Conservation (phyloP, 2,329 filamentous ascomycete species). For the Fusarium marasasianum region DNA sequence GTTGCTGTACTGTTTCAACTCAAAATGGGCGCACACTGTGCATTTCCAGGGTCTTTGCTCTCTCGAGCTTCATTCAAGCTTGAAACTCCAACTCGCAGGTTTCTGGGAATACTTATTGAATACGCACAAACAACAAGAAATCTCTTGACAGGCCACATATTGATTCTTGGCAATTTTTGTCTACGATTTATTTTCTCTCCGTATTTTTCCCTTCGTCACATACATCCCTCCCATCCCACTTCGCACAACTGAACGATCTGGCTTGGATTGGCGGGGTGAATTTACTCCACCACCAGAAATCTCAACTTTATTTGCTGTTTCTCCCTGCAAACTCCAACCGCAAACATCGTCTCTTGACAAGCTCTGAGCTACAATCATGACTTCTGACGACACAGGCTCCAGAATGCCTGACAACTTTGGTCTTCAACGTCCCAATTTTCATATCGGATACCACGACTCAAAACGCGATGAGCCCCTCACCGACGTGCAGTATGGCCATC, state of each 20-base stretch:
- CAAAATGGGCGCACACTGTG: slow-evolving; percentile 29
- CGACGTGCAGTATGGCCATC: slow-evolving; percentile 70
- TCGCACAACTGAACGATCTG: slow-evolving; percentile 12
- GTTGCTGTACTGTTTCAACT: background rate
- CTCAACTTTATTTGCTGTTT: slow-evolving; percentile 29
- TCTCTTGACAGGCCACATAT: background rate
- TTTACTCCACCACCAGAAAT: slow-evolving; percentile 42
- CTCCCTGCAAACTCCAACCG: background rate
- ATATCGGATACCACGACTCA: slow-evolving; percentile 79
- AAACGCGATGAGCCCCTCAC: slow-evolving; percentile 67
- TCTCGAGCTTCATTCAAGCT: background rate
- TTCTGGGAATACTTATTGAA: background rate
- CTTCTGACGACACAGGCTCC: slow-evolving; percentile 33
- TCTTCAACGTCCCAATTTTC: slow-evolving; percentile 61
- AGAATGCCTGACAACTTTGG: slow-evolving; percentile 41
- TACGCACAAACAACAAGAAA: background rate
- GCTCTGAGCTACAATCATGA: slow-evolving; percentile 32
- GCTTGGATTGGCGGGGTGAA: slow-evolving; percentile 41
- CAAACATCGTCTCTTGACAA: background rate
- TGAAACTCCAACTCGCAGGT: background rate
- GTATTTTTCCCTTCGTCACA: background rate
- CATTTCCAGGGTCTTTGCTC: slow-evolving; percentile 31
- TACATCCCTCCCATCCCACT: slow-evolving; percentile 20
- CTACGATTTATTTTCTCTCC: background rate
- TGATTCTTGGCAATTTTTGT: background rate